Conservation (phyloP, 495 filamentous ascomycete genomes). For the Penicillium angulare region DNA sequence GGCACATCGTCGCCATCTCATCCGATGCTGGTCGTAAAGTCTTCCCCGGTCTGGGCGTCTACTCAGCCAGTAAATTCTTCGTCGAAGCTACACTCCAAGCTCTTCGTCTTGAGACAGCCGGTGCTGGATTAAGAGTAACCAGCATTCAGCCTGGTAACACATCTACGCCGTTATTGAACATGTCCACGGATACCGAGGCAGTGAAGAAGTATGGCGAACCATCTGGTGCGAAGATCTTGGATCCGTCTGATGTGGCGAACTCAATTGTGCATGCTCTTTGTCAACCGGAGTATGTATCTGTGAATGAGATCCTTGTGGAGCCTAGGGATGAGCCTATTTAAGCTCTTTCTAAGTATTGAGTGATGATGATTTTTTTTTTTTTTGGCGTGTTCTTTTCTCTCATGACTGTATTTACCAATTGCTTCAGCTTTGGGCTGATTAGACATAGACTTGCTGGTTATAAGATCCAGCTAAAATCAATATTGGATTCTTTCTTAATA, state of each 20-base stretch:
- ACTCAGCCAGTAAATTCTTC: conserved; percentile 72
- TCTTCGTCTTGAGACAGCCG: conserved; percentile 64
- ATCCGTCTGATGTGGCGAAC: conserved; percentile 60
- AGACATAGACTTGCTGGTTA: neutral
- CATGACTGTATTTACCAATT: too few species aligned
- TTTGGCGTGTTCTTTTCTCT: neutral
- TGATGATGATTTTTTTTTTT: neutral
- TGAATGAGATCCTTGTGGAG: conserved; percentile 72
- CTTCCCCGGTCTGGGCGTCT: conserved; percentile 68
- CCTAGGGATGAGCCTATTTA: conserved; percentile 69
- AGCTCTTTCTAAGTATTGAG: too few species aligned
- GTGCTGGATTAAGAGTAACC: conserved; percentile 61
- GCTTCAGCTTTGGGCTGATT: too few species aligned
- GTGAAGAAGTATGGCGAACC: conserved; percentile 69
- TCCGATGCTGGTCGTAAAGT: conserved; percentile 70
- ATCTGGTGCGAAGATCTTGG: conserved; percentile 61
- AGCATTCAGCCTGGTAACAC: conserved; percentile 67
- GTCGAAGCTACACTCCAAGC: conserved; percentile 67
- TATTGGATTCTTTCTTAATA: too few species aligned
- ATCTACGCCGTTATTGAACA: conserved; percentile 58
- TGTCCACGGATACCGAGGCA: conserved; percentile 66
- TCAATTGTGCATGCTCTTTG: conserved; percentile 62
- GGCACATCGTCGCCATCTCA: conserved; percentile 68
- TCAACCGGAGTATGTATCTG: conserved; percentile 64
- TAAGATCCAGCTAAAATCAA: too few species aligned